Evolutionary conservation across 1,284 basidiomycete species (phyloP), one percentile per base, ranked within the genome.

Genomic region (Taiwanofungus camphoratus): DNA sequence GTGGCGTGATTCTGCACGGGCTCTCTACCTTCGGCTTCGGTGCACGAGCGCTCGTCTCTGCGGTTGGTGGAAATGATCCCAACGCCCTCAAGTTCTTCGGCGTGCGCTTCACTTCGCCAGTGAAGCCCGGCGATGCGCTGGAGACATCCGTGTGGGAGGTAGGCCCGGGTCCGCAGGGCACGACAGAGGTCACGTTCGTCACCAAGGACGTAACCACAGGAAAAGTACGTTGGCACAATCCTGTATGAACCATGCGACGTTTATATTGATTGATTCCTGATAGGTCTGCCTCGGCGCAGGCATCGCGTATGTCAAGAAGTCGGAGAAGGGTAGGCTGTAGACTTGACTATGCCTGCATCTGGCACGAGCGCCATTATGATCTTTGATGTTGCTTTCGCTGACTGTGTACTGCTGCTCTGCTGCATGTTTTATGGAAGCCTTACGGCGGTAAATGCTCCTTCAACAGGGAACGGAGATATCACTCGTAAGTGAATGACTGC

Each of bases 1-100:
- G 85, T 8, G 87, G 82, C 36, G 78, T 83, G 29, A 90, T 92
- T 54, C 71, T 92, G 12, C 89, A 92, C 56, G 89, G 88, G n/a
- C 69, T 91, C 18, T 77, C 79, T 12, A 79, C 82, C 0, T 89
- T 75, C 57, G 88, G 87, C 5, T 88, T 88, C 57, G 83, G 71
- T 6, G 88, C 86, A 2, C 79, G 88, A 30, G 83, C 76, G 0
- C 62, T 92, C 35, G 70, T 92, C 45, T 70, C 74, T 39, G 70
- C 72, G 4, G 69, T 82, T 18, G 84, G 76, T 0, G 72, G 69
- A 1, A 73, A 73, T 30, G 74, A 86, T 51, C 72, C 82, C 1
- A 67, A 65, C 2, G 68, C 80, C 4, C 67, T 92, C 47, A 77
- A 71, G 48, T 71, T 77, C 55, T 83, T 85, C 54, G 79, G 81